These are phyloP conservation scores for Dothistroma pini DNA, from an alignment of 2,329 filamentous ascomycete species.

Conservation along the genomic window DNA sequence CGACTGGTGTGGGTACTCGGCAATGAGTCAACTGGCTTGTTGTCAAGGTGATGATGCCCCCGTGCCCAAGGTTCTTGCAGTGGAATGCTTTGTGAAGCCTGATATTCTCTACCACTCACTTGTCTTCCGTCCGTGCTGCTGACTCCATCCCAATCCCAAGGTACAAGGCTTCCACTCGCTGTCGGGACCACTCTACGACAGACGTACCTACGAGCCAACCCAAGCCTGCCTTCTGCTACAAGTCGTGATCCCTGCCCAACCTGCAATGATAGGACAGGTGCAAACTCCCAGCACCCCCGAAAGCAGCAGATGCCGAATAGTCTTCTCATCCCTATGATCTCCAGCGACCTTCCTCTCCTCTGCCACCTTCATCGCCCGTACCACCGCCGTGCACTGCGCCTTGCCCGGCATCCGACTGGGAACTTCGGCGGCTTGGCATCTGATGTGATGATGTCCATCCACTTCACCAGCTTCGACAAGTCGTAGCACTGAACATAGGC, in stretches of 20 bases:
- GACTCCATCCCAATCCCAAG: too few relatives aligned
- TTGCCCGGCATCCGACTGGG: background rate
- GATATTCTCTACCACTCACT: too few relatives aligned
- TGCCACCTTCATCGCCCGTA: background rate
- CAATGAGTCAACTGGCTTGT: too few relatives aligned
- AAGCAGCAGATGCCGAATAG: background rate
- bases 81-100: too few relatives aligned
- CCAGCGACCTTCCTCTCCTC: background rate
- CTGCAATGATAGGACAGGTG: background rate
- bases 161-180: too few relatives aligned
- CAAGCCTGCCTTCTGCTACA: background rate
- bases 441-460: slow-evolving; percentile 2
- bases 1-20: too few relatives aligned
- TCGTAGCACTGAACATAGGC: slow-evolving; percentile 11
- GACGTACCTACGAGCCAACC: background rate
- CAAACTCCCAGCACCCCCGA: background rate
- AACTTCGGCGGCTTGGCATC: background rate
- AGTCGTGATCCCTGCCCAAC: background rate
- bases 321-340: background rate
- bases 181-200: background rate
- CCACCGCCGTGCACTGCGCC: background rate
- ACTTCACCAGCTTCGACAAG: slow-evolving; percentile 7
- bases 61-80: too few relatives aligned
- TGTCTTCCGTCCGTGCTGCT: too few relatives aligned
- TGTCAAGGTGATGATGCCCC: too few relatives aligned